Evolutionary conservation across 2,329 filamentous ascomycete species (phyloP), one percentile per base, ranked within the genome.

Genomic region (Aaosphaeria pasadenensis): DNA sequence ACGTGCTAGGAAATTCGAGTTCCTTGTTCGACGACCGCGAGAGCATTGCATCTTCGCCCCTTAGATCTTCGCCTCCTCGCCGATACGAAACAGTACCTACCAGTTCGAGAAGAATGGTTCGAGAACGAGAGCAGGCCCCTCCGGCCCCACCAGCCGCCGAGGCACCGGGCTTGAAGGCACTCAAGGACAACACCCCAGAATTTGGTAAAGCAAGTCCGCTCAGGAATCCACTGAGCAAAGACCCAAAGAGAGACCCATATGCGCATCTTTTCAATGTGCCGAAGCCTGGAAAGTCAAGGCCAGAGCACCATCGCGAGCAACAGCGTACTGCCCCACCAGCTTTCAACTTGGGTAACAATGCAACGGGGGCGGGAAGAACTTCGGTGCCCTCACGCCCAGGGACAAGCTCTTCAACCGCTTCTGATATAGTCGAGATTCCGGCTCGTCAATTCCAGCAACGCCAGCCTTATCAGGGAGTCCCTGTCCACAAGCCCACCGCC

Each of bases 171-270:
- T 47, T 62, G 1, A 57, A 67, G 30, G 58, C 68, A 11, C 55
- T 69, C 9, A 59, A 70, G 11, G 68, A 73, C 39, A 51, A 55
- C 4, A 51, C 54, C 17, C 64, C 64, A 13, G 75, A 83, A 57
- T 85, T 85, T 58, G 82, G 82, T 44, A 78, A 79, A 56, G 73
- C 82, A 2, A 83, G 80, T 52, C 79, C 81, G 11, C 66, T 85
- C 48, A 72, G 79, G 54, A 74, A 77, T 61, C 70, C 78, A 52
- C 56, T 71, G 62, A 60, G 75, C 56, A 62, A 67, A 45, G 64
- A 63, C 48, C 46, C 46, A 29, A 53, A 50, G 24, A 60, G 57
- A 40, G 56, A 64, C 17, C 46, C 50, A 11, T 59, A 69, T 53
- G 63, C 63, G 30, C 66, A 74, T 51, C 69, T 75, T 5, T 81